These are phyloP conservation scores for Cryphonectria parasitica DNA, from an alignment of 2,329 filamentous ascomycete genomes.

Conservation along the genomic window DNA sequence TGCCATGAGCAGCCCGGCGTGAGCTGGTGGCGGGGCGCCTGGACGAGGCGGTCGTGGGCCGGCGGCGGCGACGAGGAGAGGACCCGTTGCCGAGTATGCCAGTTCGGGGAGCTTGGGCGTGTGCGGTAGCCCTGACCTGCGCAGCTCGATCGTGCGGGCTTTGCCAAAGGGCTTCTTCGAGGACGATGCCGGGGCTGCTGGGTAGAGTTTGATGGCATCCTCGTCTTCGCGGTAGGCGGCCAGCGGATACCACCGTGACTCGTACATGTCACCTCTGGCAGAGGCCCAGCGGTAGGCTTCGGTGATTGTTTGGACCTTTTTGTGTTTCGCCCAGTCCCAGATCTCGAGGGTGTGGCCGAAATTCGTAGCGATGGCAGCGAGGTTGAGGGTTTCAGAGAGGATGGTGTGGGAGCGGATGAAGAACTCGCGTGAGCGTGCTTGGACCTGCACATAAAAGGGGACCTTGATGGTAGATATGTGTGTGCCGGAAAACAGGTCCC, in stretches of 20 bases:
- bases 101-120: constrained; percentile 46
- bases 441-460: constrained; percentile 44
- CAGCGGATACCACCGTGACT: constrained; percentile 40
- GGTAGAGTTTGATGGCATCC: constrained; percentile 41
- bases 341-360: constrained; percentile 46
- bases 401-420: constrained; percentile 49
- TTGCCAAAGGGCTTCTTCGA: constrained; percentile 44
- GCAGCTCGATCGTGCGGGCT: constrained; percentile 41
- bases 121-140: constrained; percentile 41
- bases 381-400: constrained; percentile 43
- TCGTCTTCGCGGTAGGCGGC: constrained; percentile 42
- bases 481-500: constrained; percentile 34
- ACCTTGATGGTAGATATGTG: constrained; percentile 41
- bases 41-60: constrained; percentile 44
- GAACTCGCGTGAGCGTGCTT: constrained; percentile 45
- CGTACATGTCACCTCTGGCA: constrained; percentile 41
- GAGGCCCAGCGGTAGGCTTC: constrained; percentile 45
- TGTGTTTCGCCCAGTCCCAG: constrained; percentile 45
- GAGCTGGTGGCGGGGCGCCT: constrained; percentile 43
- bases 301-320: constrained; percentile 44
- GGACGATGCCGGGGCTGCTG: constrained; percentile 32
- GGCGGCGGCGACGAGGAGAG: constrained; percentile 43
- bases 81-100: constrained; percentile 44
- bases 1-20: constrained; percentile 44
- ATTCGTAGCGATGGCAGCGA: constrained; percentile 44